A percentile compares a stretch with the other conserved stretches of the same genome.
Evolutionary conservation across 2,329 filamentous ascomycete genomes (phyloP).

Genomic region (Fusarium succisae): DNA sequence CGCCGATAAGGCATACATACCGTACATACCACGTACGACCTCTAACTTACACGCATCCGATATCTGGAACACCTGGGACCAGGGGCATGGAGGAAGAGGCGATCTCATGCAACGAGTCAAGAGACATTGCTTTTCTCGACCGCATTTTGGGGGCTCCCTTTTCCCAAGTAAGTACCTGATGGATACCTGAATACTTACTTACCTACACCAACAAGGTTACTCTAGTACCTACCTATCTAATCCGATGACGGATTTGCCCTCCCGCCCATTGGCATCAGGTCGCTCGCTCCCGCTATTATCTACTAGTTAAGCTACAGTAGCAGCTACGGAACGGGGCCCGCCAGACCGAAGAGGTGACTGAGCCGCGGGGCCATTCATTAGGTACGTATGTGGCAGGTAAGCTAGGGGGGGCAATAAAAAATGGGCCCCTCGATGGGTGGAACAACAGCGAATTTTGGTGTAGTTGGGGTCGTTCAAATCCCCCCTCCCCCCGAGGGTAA

Average conservation of each 20-base stretch:
- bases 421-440: no score
- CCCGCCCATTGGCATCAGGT: slow-evolving; percentile 1
- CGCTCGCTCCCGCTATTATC: slow-evolving; percentile 15
- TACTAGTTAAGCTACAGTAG: neutral
- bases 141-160: neutral
- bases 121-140: neutral
- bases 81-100: slow-evolving; percentile 1
- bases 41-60: neutral
- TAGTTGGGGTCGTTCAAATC: no score
- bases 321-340: slow-evolving; percentile 30
- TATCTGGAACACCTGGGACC: slow-evolving; percentile 3
- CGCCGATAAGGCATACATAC: slow-evolving; percentile 16
- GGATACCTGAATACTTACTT: neutral
- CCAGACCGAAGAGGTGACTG: slow-evolving; percentile 19
- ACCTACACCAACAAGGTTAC: neutral
- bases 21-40: neutral
- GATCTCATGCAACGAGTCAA: neutral
- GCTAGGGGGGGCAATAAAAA: no score
- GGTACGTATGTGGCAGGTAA: no score
- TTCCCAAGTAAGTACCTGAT: neutral
- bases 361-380: neutral
- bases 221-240: neutral
- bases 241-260: slow-evolving; percentile 23
- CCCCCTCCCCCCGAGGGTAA: no score
- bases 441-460: no score